Base-by-base conservation (phyloP, 2,329 filamentous ascomycete species). In the Xylariaceae sp. region DNA sequence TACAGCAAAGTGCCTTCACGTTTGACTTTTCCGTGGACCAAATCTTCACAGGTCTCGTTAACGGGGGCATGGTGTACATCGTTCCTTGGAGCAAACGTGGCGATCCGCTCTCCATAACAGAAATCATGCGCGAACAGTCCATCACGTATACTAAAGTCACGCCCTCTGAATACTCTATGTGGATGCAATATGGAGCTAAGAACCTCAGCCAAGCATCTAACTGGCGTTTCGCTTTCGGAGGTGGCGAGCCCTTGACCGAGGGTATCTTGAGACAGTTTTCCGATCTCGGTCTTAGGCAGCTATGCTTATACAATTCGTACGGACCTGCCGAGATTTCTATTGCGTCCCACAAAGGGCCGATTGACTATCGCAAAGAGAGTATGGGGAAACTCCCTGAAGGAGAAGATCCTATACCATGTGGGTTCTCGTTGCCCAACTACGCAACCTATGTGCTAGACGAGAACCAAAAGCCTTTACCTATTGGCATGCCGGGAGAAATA, bases 401-500 rank as follows among this genome's bases (percentile, higher is more conserved):
- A 9, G 5, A 9, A 16, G 40, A 16, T 6, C 34, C 19, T 6
- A 60, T 56, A 12, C 58, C 56, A 1, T 58, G 39, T 29, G 61
- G 61, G 3, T 49, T 29, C 12, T 37, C 60, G 1, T 12, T 62
- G 1, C 54, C 58, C 3, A 62, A 64, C 45, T 62, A 62, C 21
- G 3, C 12, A 1, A 49, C 71, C 16, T 78, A 76, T 56, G 71
- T 82, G 34, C 19, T 81, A 0, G 78, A 80, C 58, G 57, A 71
- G 3, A 29, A 76, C 1, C 60, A 69, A 16, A 49, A 71, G 12
- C 66, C 73, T 0, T 60, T 78, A 2, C 76, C 79, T 1, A 36
- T 70, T 8, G 78, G 78, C 0, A 58, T 76, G 2, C 63, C 72
- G 0, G 80, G 80, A 3, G 78, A 82, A 56, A 69, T 82, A 4